Conservation (phyloP, 2,329 filamentous ascomycete genomes). For the Fusarium begoniae region DNA sequence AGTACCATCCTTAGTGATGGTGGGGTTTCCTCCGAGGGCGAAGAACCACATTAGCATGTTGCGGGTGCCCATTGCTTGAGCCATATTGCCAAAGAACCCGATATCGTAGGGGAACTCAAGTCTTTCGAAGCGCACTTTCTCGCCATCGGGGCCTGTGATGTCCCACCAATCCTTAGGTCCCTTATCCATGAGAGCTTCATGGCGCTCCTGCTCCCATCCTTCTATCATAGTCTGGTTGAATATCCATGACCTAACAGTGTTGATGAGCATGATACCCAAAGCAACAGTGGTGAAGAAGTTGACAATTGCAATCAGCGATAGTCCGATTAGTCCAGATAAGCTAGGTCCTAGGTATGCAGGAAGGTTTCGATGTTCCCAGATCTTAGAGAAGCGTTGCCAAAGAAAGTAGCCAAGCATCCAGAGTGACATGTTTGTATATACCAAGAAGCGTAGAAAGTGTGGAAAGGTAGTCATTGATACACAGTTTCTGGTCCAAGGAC, state of each 20-base stretch:
- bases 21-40: slow-evolving; percentile 67
- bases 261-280: slow-evolving; percentile 71
- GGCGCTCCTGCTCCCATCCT: slow-evolving; percentile 75
- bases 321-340: slow-evolving; percentile 64
- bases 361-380: slow-evolving; percentile 73
- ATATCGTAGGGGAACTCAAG: slow-evolving; percentile 87
- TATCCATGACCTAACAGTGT: slow-evolving; percentile 67
- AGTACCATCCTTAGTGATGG: slow-evolving; percentile 49
- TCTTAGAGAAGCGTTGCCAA: slow-evolving; percentile 62
- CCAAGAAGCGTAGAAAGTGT: slow-evolving; percentile 82
- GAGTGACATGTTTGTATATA: slow-evolving; percentile 73
- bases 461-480: slow-evolving; percentile 84
- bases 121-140: slow-evolving; percentile 61
- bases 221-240: slow-evolving; percentile 85
- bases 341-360: slow-evolving; percentile 80
- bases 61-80: slow-evolving; percentile 76
- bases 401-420: slow-evolving; percentile 70
- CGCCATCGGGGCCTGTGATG: slow-evolving; percentile 47
- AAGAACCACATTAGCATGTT: slow-evolving; percentile 75
- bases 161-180: slow-evolving; percentile 58
- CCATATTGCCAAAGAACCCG: slow-evolving; percentile 77
- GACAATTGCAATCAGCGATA: slow-evolving; percentile 68
- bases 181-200: slow-evolving; percentile 64
- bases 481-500: slow-evolving; percentile 86
- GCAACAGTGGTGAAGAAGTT: slow-evolving; percentile 69